Conservation (phyloP, 306 rosid species). For the Trifolium repens region DNA sequence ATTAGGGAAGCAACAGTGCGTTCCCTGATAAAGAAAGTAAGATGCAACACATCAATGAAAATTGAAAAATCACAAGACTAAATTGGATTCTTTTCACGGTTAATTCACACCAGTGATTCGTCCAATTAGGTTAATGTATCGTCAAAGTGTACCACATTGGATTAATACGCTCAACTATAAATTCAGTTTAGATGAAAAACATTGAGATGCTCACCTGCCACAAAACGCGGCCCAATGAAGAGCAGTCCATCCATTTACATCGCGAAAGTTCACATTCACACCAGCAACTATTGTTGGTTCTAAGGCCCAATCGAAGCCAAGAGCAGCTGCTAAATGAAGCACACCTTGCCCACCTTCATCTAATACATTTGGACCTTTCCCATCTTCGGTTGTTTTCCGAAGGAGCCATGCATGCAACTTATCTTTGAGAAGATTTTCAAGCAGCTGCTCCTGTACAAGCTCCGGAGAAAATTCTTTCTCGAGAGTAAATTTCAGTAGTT, state of each 20-base stretch:
- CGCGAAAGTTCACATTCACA: constrained; percentile 84
- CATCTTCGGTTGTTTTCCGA: constrained; percentile 71
- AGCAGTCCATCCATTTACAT: constrained; percentile 89
- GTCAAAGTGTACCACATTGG: not conserved
- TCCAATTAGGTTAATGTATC: constrained; percentile 2
- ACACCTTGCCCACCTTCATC: constrained; percentile 89
- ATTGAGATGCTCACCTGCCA: constrained; percentile 70
- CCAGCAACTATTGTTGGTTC: constrained; percentile 75
- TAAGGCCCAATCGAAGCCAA: constrained; percentile 90
- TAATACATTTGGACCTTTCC: constrained; percentile 83
- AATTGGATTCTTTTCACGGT: not conserved
- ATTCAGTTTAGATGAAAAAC: constrained; percentile 26
- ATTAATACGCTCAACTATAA: constrained; percentile 10
- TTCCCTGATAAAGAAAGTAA: constrained; percentile 61
- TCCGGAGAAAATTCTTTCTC: constrained; percentile 63
- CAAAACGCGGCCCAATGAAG: constrained; percentile 96
- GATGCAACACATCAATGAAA: constrained; percentile 39
- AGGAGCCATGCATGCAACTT: constrained; percentile 76
- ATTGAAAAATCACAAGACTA: constrained; percentile 9
- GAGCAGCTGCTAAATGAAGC: constrained; percentile 87
- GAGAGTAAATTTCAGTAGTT: constrained; percentile 52
- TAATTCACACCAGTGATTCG: not conserved
- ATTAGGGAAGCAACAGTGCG: constrained; percentile 75
- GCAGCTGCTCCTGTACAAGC: constrained; percentile 62
- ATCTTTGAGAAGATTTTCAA: constrained; percentile 74